These are phyloP conservation scores for Melampsora americana DNA, from an alignment of 1,284 basidiomycete genomes.

Conservation along the genomic window DNA sequence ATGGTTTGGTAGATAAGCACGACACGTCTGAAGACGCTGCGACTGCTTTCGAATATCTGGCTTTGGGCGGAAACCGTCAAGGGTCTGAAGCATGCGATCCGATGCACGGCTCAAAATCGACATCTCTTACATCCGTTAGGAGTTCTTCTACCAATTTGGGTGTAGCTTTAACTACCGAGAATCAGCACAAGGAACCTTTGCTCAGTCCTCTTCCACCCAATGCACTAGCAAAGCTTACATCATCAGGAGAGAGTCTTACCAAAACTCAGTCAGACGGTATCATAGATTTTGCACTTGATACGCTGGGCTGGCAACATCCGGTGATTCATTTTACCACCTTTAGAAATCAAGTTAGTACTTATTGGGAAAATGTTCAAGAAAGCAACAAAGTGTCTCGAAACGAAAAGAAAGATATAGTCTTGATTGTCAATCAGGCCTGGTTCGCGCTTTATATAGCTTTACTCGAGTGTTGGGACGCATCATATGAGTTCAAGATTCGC, in stretches of 20 bases:
- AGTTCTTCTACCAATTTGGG: not conserved
- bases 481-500: not conserved
- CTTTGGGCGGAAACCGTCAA: not conserved
- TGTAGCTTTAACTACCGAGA: conserved; percentile 1
- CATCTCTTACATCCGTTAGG: not conserved
- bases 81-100: not conserved
- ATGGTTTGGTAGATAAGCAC: conserved; percentile 6
- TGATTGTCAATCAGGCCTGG: conserved; percentile 11
- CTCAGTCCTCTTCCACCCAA: not conserved
- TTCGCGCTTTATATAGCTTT: conserved; percentile 1
- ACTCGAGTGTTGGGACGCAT: conserved; percentile 10
- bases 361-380: not conserved
- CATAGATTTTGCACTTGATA: conserved; percentile 6
- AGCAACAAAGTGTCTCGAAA: not conserved
- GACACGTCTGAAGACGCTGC: conserved; percentile 7
- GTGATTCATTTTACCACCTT: conserved; percentile 9
- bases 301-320: conserved; percentile 1
- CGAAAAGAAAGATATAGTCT: not conserved
- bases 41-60: not conserved
- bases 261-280: not conserved
- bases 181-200: not conserved
- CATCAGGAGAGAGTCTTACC: not conserved
- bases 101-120: not conserved
- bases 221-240: not conserved
- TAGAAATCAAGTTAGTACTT: not conserved